Base-by-base conservation (phyloP, 768 basidiomycete species). In the Mycena olivaceomarginata region DNA sequence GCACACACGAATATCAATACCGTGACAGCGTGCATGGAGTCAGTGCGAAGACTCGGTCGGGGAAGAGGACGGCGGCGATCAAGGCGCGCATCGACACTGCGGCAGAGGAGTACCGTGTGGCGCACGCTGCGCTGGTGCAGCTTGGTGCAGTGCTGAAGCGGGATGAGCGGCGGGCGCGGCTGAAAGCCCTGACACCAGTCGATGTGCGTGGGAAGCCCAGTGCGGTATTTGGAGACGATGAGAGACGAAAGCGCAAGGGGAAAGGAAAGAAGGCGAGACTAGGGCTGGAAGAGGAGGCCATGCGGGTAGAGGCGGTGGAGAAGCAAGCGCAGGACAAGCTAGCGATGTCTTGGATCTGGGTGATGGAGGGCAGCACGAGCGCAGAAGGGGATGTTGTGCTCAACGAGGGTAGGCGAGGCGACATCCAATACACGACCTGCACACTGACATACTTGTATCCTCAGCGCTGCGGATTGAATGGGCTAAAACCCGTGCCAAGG, bases 401-500 rank as follows among this genome's bases (percentile, higher is more conserved):
- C 10, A 45, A 8, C 43, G 43, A 45, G 6, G 43, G 43, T 45
- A 15, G 15, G 43, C 43, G 15, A 11, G 11, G 1, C 1, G 15
- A 45, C 15, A 45, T 45, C 15, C 15, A 5, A 45, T 45, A 1
- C 43, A 10, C 43, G 43, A 11, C 11, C 43, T 45, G 15, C 31
- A 31, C 31, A 31, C 31, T 31, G 31, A 31, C 31, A 31, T 31
- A 45, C 15, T 45, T 11, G 15, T 76, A 82, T 57, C 11, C 39
- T 16, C 48, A 68, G 68, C 20, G 77, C 25, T 77, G 13, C 63
- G 63, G 15, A 76, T 81, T 37, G 68, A 80, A 45, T 77, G 76
- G 77, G 76, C 74, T 12, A 80, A 70, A 79, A 79, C 74, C 40
- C 62, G 63, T 5, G 80, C 82, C 7, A 57, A 78, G n/a, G 75